Evolutionary conservation across 768 basidiomycete genomes (phyloP), one percentile per base, ranked within the genome.

Genomic region (Candolleomyces efflorescens): DNA sequence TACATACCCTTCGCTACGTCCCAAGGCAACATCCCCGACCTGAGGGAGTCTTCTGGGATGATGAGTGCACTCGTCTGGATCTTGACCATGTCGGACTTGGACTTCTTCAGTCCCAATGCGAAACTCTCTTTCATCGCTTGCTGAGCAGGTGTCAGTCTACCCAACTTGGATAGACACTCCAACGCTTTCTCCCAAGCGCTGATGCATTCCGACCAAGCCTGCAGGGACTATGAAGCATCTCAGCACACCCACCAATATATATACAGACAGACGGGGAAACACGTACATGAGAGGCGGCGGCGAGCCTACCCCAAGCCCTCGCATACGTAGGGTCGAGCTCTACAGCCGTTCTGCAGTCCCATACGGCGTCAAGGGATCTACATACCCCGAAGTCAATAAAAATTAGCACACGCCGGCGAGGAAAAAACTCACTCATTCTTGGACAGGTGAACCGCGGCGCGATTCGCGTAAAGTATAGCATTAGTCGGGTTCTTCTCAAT

Each of bases 401-500:
- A n/a, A n/a, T n/a, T n/a, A n/a, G n/a, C n/a, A n/a, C n/a, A n/a
- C n/a, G 15, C 5, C 20, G 13, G 2, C 13, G 46, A 18, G 26
- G 3, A 22, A 37, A 49, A 23, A 17, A 50, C 27, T n/a, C 32
- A 58, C 56, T 53, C 20, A 3, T 58, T 53, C 27, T 32, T n/a
- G 12, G 4, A 50, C 27, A 58, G 37, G 23, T 15, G 24, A 27
- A 41, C 51, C 17, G 56, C 56, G 20, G 56, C 56, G 20, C 56
- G 37, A 23, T 58, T 58, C 11, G 56, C 49, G 44, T 45, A 53
- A 18, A 51, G 36, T 22, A 58, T 26, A 15, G 37, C 22, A 32
- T 58, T 58, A 7, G 15, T 23, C 3, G 56, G 56, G 20, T 51
- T n/a, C 56, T 57, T 57, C 20, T 57, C 48, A 48, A 57, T 57